Base-by-base conservation (phyloP, 1,284 basidiomycete genomes). In the Pyrrhoderma noxium region DNA sequence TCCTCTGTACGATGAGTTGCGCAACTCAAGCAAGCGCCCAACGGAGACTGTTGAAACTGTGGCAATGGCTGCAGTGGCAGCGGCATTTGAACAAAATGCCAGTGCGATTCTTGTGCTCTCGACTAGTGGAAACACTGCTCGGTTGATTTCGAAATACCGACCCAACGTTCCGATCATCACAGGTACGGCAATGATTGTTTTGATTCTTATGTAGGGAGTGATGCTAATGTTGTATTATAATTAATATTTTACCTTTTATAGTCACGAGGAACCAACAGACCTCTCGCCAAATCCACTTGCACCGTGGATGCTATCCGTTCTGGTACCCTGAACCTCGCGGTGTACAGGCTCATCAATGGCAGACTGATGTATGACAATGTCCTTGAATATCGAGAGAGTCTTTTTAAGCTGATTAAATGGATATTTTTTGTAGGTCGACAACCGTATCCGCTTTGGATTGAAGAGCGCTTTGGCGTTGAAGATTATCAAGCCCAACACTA, bases 291-390 rank as follows among this genome's bases (percentile, higher is more conserved):
- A 89, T 96, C 61, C 95, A 99, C 73, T 75, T 99, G 60, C 90
- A 97, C 75, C 86, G 96, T 59, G 96, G 93, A 57, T 92, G 89
- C 70, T 99, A 99, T 71, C 94, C 95, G 31, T 93, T 97, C 81
- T 89, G 85, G 82, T 99, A 98, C 77, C 77, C 87, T 37, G 91
- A 96, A 72, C 86, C 93, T 19, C 80, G 94, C 54, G 93, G 93
- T 49, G 81, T 95, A 60, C 79, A 81, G 57, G 76, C 77, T 49
- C 81, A 89, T 64, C 93, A 94, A 69, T 99, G 96, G 96, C 96
- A 99, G 76, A 92, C 83, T 52, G 96, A 99, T 69, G 95, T 97
- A 62, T 66, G 80, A 68, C 34, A 40, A 38, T 31, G 49, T 31
- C 7, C 11, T 11, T 31, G 5, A 11, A 31, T 31, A 31, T 11